Conservation (phyloP, 805 yeast species). For the Spathaspora sp. region DNA sequence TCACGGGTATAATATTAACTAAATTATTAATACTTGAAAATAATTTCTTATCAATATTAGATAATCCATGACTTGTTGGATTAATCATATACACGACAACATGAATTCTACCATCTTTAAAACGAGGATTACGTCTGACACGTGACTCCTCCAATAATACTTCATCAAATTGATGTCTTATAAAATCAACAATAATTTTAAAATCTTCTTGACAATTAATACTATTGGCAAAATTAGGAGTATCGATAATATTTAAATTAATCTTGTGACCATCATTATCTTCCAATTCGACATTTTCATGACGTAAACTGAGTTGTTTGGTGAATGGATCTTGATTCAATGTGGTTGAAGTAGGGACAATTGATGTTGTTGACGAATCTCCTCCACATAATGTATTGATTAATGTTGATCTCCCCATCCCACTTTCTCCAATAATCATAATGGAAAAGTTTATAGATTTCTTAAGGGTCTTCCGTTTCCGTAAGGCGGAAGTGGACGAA, state of each 20-base stretch:
- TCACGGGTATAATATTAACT: slow-evolving; percentile 42
- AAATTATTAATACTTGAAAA: slow-evolving; percentile 38
- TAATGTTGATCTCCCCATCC: slow-evolving; percentile 88
- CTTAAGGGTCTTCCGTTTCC: slow-evolving; percentile 74
- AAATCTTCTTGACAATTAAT: slow-evolving; percentile 67
- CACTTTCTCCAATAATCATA: slow-evolving; percentile 85
- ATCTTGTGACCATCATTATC: slow-evolving; percentile 85
- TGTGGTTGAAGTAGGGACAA: slow-evolving; percentile 69
- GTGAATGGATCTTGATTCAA: slow-evolving; percentile 51
- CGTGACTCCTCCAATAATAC: slow-evolving; percentile 76
- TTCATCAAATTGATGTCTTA: slow-evolving; percentile 81
- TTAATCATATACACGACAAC: slow-evolving; percentile 45
- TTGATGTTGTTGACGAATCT: slow-evolving; percentile 51
- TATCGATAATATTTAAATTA: slow-evolving; percentile 70
- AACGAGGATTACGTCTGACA: slow-evolving; percentile 80
- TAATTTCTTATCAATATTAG: slow-evolving; percentile 40
- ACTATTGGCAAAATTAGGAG: slow-evolving; percentile 80
- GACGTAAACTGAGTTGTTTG: slow-evolving; percentile 58
- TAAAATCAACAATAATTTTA: slow-evolving; percentile 68
- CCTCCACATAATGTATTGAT: slow-evolving; percentile 90
- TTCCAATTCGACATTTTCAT: slow-evolving; percentile 78
- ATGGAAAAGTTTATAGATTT: slow-evolving; percentile 81
- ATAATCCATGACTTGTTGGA: slow-evolving; percentile 44
- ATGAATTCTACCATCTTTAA: slow-evolving; percentile 81
- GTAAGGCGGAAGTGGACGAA: slow-evolving; percentile 35